Evolutionary conservation across 2,329 filamentous ascomycete species (phyloP), one percentile per base, ranked within the genome.

Genomic region (Ophiocordyceps unilateralis): DNA sequence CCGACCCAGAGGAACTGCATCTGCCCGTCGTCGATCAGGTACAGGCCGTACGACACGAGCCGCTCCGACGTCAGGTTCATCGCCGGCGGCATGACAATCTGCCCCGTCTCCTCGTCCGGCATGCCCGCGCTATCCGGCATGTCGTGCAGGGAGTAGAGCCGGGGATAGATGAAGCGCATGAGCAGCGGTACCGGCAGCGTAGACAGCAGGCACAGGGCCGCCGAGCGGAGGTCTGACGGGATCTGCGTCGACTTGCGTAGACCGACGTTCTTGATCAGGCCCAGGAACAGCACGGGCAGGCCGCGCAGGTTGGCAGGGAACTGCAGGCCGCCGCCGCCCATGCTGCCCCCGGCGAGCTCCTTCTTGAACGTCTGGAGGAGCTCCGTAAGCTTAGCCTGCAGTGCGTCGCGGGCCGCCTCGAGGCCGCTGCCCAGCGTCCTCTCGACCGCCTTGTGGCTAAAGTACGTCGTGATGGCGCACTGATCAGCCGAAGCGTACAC

Each of bases 1-100:
- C 91, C 91, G 19, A 96, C 74, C 91, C 91, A 98, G 40, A 98
- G 65, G 72, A 98, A 98, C 59, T 98, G 91, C 6, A 86, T 95
- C 62, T 95, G 89, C 3, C 88, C 88, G 55, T 98, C 91, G 54
- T 98, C 91, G 53, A 98, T 91, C 45, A 98, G 74, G 62, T 98
- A 98, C 17, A 98, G 68, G 23, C 91, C 91, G 56, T 93, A 94
- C 1, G 87, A 76, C 4, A 86, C 84, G 41, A 98, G 74, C 40
- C 83, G 77, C 60, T 89, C 86, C 1, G 88, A 94, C 3, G 86
- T 87, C 45, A 96, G 72, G 60, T 95, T 95, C 54, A 85, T 56
- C 0, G 84, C 71, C 5, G 84, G 85, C 21, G 91, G 91, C 43
- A 98, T 77, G 41, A 85, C 72, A 49, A 93, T 95, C 55, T 93